Evolutionary conservation across 768 basidiomycete genomes (phyloP), one percentile per base, ranked within the genome.

Genomic region (Paxillus rubicundulus): DNA sequence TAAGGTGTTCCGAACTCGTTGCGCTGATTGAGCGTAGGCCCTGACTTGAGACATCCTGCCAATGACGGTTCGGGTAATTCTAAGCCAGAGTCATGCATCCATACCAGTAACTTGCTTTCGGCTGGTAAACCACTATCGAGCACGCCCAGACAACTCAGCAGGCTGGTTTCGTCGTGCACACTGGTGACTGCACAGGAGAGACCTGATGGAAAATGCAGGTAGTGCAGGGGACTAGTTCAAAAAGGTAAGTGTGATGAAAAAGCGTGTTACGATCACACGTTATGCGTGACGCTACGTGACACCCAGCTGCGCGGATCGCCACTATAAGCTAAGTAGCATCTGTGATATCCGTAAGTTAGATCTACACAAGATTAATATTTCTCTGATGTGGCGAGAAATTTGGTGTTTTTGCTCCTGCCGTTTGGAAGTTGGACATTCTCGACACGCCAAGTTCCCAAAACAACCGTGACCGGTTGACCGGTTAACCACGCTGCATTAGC

Each of bases 21-120:
- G 58, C 68, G 66, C 61, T 38, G 61, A 61, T 70, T 67, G 63
- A 57, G 54, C 68, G 66, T 53, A 56, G 21, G 38, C 24, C 32
- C 33, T 38, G 32, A 16, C 38, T 41, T 33, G 37, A 42, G 44
- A 48, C 12, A 39, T 10, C 49, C 50, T 61, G 54, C 39, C 51
- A 49, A 33, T 47, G 38, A 41, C 55, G 41, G 52, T 38, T 51
- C 48, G 45, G 46, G 59, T 49, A 54, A 28, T 50, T 16, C 30
- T 43, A 18, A 24, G 21, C 33, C 37, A 42, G 44, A 53, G 39
- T 37, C 36, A 52, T 12, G 16, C 30, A 30, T 44, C 30, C 30
- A 30, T 44, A 44, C 27, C 27, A 17, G 7, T 30, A 30, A 28
- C 27, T 17, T 38, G n/a, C 24, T 12, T 9, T 36, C 41, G 24